phyloP scores from a whole-genome alignment of 176 grass and related monocot genomes.

The Oryza rufipogon region DNA sequence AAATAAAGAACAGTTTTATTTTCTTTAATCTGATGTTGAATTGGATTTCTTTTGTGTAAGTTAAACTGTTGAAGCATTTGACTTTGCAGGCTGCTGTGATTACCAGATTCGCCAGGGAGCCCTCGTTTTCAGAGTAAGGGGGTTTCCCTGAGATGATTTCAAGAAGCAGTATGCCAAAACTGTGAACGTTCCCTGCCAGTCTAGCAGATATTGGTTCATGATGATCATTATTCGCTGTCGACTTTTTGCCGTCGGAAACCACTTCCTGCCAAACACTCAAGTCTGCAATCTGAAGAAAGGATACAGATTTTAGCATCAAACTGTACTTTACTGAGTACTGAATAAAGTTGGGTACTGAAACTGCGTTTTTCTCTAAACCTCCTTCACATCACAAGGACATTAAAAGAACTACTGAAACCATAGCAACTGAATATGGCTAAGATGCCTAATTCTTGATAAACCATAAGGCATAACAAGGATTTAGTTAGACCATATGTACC shows the following conservation, averaged over 20 bases:
- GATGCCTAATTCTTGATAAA: background rate
- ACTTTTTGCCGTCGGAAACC: conserved; percentile 38
- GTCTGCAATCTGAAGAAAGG: conserved; percentile 61
- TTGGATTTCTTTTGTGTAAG: background rate
- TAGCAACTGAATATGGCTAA: too few relatives aligned
- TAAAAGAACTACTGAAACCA: too few relatives aligned
- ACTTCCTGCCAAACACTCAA: conserved; percentile 69
- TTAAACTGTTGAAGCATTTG: background rate
- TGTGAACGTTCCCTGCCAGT: conserved; percentile 62
- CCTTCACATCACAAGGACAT: too few relatives aligned
- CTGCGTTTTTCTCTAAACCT: background rate
- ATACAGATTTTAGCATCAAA: background rate
- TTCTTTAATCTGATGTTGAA: background rate
- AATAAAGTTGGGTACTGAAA: too few relatives aligned
- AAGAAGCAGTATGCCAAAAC: conserved; percentile 71
- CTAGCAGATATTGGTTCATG: conserved; percentile 37
- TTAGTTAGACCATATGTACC: conserved; percentile 37
- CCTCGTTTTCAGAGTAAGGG: conserved; percentile 47
- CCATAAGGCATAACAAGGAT: background rate
- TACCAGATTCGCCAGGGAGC: conserved; percentile 59
- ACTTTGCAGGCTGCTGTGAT: background rate
- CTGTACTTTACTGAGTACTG: too few relatives aligned
- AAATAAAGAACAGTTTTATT: background rate
- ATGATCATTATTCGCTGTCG: conserved; percentile 15
- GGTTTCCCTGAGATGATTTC: conserved; percentile 83